phyloP scores from a whole-genome alignment of 306 rosid species.

The Sphenostylis stenocarpa region DNA sequence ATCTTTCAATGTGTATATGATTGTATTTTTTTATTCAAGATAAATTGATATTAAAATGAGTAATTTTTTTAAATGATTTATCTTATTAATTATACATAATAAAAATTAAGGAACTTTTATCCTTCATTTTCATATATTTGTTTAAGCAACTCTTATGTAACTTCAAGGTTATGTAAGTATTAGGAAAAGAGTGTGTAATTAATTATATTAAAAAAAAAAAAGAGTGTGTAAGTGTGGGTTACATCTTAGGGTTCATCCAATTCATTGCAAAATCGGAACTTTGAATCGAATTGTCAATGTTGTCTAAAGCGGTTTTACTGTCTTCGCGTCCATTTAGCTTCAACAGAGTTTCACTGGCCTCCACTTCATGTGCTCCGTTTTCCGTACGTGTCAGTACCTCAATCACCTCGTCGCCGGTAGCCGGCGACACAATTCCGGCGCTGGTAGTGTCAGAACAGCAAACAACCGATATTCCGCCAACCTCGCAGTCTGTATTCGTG shows the following conservation, averaged over 20 bases:
- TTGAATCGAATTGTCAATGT: background rate
- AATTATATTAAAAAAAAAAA: no score
- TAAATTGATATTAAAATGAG: no score
- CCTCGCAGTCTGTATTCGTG: background rate
- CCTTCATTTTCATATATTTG: no score
- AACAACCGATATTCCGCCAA: background rate
- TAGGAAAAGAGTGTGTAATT: no score
- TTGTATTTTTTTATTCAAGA: no score
- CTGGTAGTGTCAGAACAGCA: background rate
- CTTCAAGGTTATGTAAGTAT: no score
- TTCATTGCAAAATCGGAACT: background rate
- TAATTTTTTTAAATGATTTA: no score
- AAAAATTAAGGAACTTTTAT: no score
- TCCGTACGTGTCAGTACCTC: slow-evolving; percentile 1
- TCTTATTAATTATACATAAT: no score
- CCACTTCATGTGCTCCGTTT: background rate
- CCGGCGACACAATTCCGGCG: background rate
- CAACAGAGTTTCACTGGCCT: background rate
- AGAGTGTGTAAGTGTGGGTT: no score
- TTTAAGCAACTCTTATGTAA: no score
- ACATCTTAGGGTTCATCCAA: background rate
- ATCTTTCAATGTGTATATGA: no score
- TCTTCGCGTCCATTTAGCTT: background rate
- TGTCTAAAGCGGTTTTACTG: slow-evolving; percentile 8
- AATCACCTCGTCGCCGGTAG: background rate